Base-by-base conservation (phyloP, 176 grass and related monocot species). In the Musa schizocarpa region DNA sequence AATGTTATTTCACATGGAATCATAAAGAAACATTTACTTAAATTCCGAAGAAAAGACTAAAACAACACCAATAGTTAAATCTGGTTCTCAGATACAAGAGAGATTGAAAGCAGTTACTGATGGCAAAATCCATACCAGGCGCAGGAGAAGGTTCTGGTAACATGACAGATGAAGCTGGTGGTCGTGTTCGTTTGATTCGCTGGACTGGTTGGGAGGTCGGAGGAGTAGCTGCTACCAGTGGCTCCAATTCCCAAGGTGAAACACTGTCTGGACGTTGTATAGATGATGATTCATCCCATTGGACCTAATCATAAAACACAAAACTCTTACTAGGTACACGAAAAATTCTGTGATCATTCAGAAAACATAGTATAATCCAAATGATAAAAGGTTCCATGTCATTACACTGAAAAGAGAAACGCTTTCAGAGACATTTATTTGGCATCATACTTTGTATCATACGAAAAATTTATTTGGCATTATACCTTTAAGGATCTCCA, bases 401-500 rank as follows among this genome's bases (percentile, higher is more conserved):
- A 65, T 26, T 27, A 27, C 7, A 23, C 9, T 26, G 21, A 26
- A 70, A n/a, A 50, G 8, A 49, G 20, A 9, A 70, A 16, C 17
- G n/a, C 14, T n/a, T 20, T 51, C 34, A 49, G 17, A 19, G 20
- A 21, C 9, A 20, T 49, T 20, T 52, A 51, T 14, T 70, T 17
- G 6, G 16, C 19, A 70, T 50, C 16, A 11, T 2, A 7, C 34
- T 49, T 51, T 21, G 17, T 14, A 2, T 27, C 14, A 9, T 57
- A 79, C 16, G 13, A 24, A 13, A 22, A 52, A 57, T 13, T 11
- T 56, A 13, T 14, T 65, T 67, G 34, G 34, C 34, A 43, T 43
- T 43, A 43, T 43, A 99, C 95, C 86, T 94, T 94, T 23, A 99
- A 82, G 69, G 90, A 99, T 87, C 92, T 87, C 95, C 95, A 99